Evolutionary conservation across 73 alveolate species (phyloP).

Genomic region (Vitrella brassicaformis): DNA sequence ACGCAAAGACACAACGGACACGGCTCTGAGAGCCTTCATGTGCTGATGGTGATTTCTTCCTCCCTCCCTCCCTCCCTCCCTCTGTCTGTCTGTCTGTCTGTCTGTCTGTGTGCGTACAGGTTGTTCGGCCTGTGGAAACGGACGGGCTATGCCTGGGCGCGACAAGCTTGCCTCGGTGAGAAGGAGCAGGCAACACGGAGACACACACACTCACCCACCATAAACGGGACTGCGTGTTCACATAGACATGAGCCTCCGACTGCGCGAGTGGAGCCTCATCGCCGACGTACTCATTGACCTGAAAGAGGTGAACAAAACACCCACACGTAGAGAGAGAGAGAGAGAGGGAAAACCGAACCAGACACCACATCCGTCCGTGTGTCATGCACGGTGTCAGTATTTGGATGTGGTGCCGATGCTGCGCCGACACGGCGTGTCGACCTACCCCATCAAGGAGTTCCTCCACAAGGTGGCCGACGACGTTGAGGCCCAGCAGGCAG

Average conservation of each 20-base stretch:
- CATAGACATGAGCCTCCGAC: constrained; percentile 29
- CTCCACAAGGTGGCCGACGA: background rate
- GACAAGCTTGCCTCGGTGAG: background rate
- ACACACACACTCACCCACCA: background rate
- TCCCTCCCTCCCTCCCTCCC: background rate
- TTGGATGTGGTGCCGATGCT: background rate
- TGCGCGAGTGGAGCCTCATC: constrained; percentile 18
- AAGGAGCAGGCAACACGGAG: background rate
- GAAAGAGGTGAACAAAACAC: background rate
- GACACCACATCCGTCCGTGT: background rate
- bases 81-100: background rate
- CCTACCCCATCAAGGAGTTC: background rate
- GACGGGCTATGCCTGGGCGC: background rate
- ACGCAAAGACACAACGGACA: background rate
- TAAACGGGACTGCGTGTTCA: background rate
- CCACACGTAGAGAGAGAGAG: background rate
- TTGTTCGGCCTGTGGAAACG: background rate
- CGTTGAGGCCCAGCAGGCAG: background rate
- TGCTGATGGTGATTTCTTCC: background rate
- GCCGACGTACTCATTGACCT: constrained; percentile 8
- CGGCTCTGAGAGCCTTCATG: background rate
- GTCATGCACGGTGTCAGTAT: background rate
- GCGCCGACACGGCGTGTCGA: background rate
- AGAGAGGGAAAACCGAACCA: background rate
- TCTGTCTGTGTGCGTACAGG: background rate